Conservation (phyloP, 2,329 filamentous ascomycete species). For the Epichloe glyceriae region DNA sequence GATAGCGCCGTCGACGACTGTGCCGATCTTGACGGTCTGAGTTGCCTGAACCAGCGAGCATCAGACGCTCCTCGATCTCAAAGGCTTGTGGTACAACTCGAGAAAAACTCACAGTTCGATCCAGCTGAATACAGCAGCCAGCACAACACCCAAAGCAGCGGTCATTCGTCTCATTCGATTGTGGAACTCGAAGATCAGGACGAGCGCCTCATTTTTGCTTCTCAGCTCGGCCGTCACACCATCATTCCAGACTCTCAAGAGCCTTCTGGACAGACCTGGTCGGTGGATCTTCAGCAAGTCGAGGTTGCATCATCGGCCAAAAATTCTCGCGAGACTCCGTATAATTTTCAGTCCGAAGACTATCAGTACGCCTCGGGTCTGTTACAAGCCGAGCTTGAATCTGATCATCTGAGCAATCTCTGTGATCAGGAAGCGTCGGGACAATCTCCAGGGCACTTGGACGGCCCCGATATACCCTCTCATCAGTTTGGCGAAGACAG, state of each 20-base stretch:
- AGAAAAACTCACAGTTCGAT: slow-evolving; percentile 20
- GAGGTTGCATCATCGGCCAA: not conserved
- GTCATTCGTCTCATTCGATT: slow-evolving; percentile 18
- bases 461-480: slow-evolving; percentile 10
- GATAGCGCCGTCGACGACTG: slow-evolving; percentile 9
- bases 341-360: not conserved
- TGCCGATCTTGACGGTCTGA: slow-evolving; percentile 5
- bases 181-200: slow-evolving; percentile 24
- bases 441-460: not conserved
- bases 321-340: not conserved
- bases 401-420: not conserved
- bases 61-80: slow-evolving; percentile 1
- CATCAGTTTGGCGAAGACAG: slow-evolving; percentile 12
- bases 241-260: slow-evolving; percentile 35
- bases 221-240: slow-evolving; percentile 21
- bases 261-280: slow-evolving; percentile 13
- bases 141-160: slow-evolving; percentile 16
- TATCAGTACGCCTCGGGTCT: not conserved
- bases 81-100: slow-evolving; percentile 18
- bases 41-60: not conserved
- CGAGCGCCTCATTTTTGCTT: slow-evolving; percentile 17
- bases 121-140: slow-evolving; percentile 23
- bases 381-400: not conserved
- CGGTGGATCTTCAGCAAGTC: slow-evolving; percentile 4
- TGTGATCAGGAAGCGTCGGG: not conserved